Evolutionary conservation across 176 grass and related monocot genomes (phyloP).

Genomic region (Paspalum notatum): DNA sequence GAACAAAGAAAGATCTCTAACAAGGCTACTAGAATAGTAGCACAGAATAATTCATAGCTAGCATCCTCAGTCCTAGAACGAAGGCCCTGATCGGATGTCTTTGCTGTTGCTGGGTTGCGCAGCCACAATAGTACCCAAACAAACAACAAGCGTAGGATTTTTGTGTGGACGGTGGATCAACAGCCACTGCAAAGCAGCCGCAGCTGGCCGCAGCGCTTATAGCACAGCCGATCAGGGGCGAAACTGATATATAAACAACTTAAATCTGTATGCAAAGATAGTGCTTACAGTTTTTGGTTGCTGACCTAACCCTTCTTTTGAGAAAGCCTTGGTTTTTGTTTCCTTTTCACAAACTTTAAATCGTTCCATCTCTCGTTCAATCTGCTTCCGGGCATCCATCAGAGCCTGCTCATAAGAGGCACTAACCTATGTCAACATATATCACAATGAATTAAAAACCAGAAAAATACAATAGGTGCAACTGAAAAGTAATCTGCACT

Average conservation of each 20-base stretch:
- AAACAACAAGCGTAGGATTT: no score
- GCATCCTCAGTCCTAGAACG: conserved; percentile 8
- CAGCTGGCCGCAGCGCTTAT: no score
- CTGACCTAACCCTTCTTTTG: conserved; percentile 97
- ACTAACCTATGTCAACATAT: conserved; percentile 91
- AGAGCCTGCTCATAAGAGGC: conserved; percentile 97
- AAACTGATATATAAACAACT: conserved; percentile 28
- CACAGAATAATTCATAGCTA: conserved; percentile 34
- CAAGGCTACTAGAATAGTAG: conserved; percentile 21
- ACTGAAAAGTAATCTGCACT: conserved; percentile 22
- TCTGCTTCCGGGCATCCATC: conserved; percentile 95
- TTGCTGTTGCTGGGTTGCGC: no score
- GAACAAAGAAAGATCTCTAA: not conserved
- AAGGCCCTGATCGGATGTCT: no score
- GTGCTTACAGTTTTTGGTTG: conserved; percentile 96
- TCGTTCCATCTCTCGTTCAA: conserved; percentile 99
- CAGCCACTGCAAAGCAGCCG: no score
- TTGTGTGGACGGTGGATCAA: no score
- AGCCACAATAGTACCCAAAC: no score
- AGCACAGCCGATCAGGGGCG: no score
- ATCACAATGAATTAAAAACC: conserved; percentile 72
- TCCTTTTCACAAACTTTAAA: conserved; percentile 99
- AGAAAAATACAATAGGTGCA: conserved; percentile 38
- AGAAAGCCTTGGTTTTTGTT: conserved; percentile 99
- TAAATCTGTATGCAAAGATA: conserved; percentile 26